Evolutionary conservation across 495 filamentous ascomycete species (phyloP).

Genomic region (Thermothielavioides terrestris): DNA sequence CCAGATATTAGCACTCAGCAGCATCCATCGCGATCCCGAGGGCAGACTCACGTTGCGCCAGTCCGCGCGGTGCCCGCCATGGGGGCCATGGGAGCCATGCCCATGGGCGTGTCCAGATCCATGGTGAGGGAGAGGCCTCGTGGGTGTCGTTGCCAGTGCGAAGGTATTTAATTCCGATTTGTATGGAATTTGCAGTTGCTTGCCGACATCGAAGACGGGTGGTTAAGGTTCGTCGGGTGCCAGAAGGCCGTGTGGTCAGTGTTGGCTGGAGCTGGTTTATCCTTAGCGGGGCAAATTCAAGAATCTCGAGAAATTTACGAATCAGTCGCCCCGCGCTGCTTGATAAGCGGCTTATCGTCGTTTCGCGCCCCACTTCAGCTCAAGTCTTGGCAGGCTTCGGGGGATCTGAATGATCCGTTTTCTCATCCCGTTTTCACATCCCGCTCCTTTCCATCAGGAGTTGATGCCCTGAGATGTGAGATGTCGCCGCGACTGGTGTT

Average conservation of each 20-base stretch:
- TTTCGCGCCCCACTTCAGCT: not conserved
- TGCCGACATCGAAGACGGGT: not conserved
- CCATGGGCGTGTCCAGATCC: conserved; percentile 59
- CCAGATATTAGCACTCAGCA: conserved; percentile 7
- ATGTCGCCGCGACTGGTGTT: too few species aligned
- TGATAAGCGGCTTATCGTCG: conserved; percentile 16
- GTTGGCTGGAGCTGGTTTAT: not conserved
- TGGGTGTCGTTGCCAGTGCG: not conserved
- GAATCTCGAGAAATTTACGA: conserved; percentile 8
- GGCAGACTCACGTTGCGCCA: conserved; percentile 48
- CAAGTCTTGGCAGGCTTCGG: not conserved
- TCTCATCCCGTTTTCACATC: not conserved
- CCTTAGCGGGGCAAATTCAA: conserved; percentile 8
- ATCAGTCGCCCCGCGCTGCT: conserved; percentile 9
- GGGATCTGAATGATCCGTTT: not conserved
- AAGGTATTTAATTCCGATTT: not conserved
- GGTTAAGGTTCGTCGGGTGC: too few species aligned
- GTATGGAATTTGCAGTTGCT: not conserved
- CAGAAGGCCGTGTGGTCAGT: not conserved
- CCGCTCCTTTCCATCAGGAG: conserved; percentile 7
- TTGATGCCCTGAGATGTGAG: too few species aligned
- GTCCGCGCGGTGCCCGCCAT: conserved; percentile 40
- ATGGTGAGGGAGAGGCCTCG: conserved; percentile 39
- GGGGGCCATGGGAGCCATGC: conserved; percentile 40
- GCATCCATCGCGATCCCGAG: not conserved